A percentile compares a stretch with the other conserved stretches of the same genome.
These are phyloP conservation scores for Nakazawaea wickerhamii DNA, from an alignment of 805 yeast species.

Conservation along the genomic window DNA sequence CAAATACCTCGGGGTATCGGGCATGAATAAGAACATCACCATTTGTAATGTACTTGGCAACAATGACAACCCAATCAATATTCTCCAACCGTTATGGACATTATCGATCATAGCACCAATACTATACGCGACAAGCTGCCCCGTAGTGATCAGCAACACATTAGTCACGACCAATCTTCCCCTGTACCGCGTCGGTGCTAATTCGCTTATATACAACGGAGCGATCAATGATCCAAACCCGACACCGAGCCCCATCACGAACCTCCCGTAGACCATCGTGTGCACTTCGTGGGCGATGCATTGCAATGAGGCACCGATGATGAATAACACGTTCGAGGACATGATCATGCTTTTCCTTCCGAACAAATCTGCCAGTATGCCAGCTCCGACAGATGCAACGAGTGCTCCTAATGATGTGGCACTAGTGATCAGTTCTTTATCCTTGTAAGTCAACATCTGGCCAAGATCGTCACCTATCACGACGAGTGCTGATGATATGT, in stretches of 20 bases:
- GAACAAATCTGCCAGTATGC: slow-evolving; percentile 40
- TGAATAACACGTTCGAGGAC: slow-evolving; percentile 41
- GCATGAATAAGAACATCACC: slow-evolving; percentile 39
- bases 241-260: slow-evolving; percentile 50
- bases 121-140: slow-evolving; percentile 48
- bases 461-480: slow-evolving; percentile 44
- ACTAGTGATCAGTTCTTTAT: slow-evolving; percentile 47
- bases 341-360: slow-evolving; percentile 44
- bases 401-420: slow-evolving; percentile 55
- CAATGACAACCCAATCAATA: slow-evolving; percentile 44
- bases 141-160: slow-evolving; percentile 51
- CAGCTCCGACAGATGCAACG: slow-evolving; percentile 43
- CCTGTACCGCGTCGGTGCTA: slow-evolving; percentile 47
- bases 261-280: slow-evolving; percentile 48
- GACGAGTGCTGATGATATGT: slow-evolving; percentile 51
- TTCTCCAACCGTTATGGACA: slow-evolving; percentile 45
- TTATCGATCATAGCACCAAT: slow-evolving; percentile 43
- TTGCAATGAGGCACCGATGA: slow-evolving; percentile 45
- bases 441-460: slow-evolving; percentile 33
- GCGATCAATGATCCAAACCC: slow-evolving; percentile 51
- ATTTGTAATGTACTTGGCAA: slow-evolving; percentile 46
- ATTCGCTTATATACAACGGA: slow-evolving; percentile 48
- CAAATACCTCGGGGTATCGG: slow-evolving; percentile 51
- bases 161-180: slow-evolving; percentile 49
- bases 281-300: slow-evolving; percentile 36